A percentile compares a stretch with the other conserved stretches of the same genome.
These are phyloP conservation scores for Panellus pusillus DNA, from an alignment of 768 basidiomycete genomes.

Conservation along the genomic window DNA sequence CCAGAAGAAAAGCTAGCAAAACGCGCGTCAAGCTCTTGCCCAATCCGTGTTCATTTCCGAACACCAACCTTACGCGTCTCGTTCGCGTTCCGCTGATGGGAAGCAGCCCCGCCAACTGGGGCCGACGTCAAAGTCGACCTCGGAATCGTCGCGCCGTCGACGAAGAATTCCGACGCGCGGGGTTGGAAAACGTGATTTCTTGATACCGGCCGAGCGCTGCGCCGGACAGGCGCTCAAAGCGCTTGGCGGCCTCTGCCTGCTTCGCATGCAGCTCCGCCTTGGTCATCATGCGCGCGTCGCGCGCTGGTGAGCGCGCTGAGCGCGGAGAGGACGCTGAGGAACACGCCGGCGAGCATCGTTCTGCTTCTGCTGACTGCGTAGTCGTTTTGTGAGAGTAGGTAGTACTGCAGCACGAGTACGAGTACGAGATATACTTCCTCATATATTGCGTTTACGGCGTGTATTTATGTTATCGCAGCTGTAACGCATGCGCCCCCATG, in stretches of 20 bases:
- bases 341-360: slow-evolving; percentile 20
- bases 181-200: slow-evolving; percentile 76
- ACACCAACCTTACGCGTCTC: slow-evolving; percentile 65
- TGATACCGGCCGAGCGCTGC: slow-evolving; percentile 24
- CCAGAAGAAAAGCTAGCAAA: slow-evolving; percentile 73
- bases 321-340: slow-evolving; percentile 17
- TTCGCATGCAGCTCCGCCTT: slow-evolving; percentile 45
- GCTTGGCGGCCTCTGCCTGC: slow-evolving; percentile 50
- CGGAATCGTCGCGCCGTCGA: slow-evolving; percentile 62
- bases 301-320: slow-evolving; percentile 14
- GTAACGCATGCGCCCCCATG: not conserved
- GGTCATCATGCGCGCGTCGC: slow-evolving; percentile 31
- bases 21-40: not conserved
- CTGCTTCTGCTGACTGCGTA: not conserved
- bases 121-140: slow-evolving; percentile 72
- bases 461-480: slow-evolving; percentile 22
- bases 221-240: slow-evolving; percentile 29
- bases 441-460: not conserved
- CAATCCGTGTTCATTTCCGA: not conserved
- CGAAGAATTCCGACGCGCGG: slow-evolving; percentile 61
- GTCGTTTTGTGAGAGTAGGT: not conserved
- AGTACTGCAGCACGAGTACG: too few relatives aligned
- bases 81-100: slow-evolving; percentile 61
- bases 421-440: not conserved
- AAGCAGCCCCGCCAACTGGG: slow-evolving; percentile 74